Evolutionary conservation across 106 monocot species (phyloP), one percentile per base, ranked within the genome.

Genomic region (Dendrobium nobile): DNA sequence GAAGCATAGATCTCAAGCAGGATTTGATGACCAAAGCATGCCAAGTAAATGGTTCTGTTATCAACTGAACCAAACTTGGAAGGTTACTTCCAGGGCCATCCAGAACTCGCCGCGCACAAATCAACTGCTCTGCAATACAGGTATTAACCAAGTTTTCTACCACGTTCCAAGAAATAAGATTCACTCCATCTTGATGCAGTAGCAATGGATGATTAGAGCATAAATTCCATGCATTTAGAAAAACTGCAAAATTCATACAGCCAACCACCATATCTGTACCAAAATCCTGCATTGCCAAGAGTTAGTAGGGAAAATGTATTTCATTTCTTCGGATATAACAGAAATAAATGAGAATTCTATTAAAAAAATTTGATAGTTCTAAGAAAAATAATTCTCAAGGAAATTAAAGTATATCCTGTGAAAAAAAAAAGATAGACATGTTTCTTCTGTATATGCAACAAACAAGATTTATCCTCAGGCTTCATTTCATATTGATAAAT

Each of bases 211-310:
- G 79, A 31, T 67, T 77, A 48, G 78, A 75, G 78, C 76, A 59
- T 37, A 84, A 79, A 68, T 85, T 93, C 91, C 83, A 93, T 16
- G 92, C 92, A 84, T 95, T 95, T 74, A 91, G 54, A 87, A 98
- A 98, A 42, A 98, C 79, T 10, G 95, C 87, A 65, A 98, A 98
- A 78, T 83, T 91, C 18, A 95, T 81, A 86, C 92, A 95, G 72
- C 81, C 83, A 45, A 89, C 70, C 41, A 89, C 64, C 41, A 87
- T 26, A 54, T 89, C 92, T 22, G 87, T 51, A 55, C 79, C 80
- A 67, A 87, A 82, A 48, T 88, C 92, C 98, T 98, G 89, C 47
- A 87, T 41, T 58, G 16, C 0, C 16, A 54, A 15, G 51, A 51
- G 51, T 51, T 51, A 51, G 10, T 16, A 51, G 0, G 16, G 51